Percentiles rank a stretch among this genome's conserved stretches.
These are phyloP conservation scores for Coemansia sp. DNA, from an alignment of 192 early-diverging fungal species.

Conservation along the genomic window DNA sequence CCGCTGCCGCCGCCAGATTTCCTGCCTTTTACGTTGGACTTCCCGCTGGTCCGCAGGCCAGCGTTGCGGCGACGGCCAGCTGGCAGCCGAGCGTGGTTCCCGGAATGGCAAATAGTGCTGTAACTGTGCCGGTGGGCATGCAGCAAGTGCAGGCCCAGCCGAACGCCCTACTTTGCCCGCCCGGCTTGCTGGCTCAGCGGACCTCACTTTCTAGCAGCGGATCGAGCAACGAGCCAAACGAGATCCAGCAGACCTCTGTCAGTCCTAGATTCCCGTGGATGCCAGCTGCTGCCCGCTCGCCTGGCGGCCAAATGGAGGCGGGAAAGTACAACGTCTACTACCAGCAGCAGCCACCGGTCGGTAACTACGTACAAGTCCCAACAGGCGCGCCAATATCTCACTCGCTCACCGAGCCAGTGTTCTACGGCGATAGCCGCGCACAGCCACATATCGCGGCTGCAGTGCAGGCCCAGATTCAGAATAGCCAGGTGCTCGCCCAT, in stretches of 20 bases:
- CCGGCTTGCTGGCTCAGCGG: slow-evolving; percentile 17
- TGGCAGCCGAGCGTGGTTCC: neutral
- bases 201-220: slow-evolving; percentile 19
- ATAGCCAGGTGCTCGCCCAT: slow-evolving; percentile 3
- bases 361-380: slow-evolving; percentile 28
- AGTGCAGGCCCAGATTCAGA: neutral
- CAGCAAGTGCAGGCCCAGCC: slow-evolving; percentile 1
- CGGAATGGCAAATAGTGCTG: neutral
- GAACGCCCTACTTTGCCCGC: slow-evolving; percentile 6
- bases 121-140: slow-evolving; percentile 3
- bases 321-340: neutral
- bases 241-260: slow-evolving; percentile 14
- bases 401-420: slow-evolving; percentile 35
- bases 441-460: slow-evolving; percentile 13
- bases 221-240: slow-evolving; percentile 21
- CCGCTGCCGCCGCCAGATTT: neutral
- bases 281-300: neutral
- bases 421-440: slow-evolving; percentile 3
- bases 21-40: slow-evolving; percentile 9
- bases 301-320: neutral
- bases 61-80: neutral
- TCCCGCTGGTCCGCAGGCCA: slow-evolving; percentile 4
- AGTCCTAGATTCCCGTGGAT: slow-evolving; percentile 6
- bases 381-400: slow-evolving; percentile 39
- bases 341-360: slow-evolving; percentile 6